Conservation (phyloP, 2,329 filamentous ascomycete genomes). For the Celoporthe dispersa region DNA sequence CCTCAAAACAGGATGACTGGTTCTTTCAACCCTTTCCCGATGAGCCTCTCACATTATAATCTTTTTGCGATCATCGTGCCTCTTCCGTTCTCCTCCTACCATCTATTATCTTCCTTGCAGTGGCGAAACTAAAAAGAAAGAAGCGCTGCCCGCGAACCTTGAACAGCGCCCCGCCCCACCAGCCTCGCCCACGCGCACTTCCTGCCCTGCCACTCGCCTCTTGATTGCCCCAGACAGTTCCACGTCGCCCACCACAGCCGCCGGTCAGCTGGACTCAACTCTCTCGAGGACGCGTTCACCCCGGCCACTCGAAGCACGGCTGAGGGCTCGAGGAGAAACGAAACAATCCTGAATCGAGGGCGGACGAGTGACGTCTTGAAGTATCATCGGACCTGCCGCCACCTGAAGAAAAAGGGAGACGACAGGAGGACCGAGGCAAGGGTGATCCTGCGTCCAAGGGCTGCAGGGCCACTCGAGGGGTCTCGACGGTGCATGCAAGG, state of each 20-base stretch:
- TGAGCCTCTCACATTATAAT: background rate
- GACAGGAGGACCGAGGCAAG: conserved; percentile 2
- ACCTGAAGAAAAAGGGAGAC: conserved; percentile 9
- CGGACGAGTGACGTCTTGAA: conserved; percentile 3
- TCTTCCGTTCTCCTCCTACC: background rate
- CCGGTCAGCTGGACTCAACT: background rate
- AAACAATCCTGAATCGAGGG: background rate
- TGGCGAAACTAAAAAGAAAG: background rate
- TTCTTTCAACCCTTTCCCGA: background rate
- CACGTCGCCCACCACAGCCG: conserved; percentile 8
- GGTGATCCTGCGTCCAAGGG: conserved; percentile 10
- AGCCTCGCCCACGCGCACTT: background rate
- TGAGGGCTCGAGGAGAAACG: background rate
- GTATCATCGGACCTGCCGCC: conserved; percentile 7
- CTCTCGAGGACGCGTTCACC: background rate
- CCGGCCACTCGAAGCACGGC: background rate
- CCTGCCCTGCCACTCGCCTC: background rate
- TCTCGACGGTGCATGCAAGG: background rate
- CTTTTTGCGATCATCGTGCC: background rate
- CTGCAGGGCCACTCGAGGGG: conserved; percentile 8
- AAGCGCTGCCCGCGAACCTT: background rate
- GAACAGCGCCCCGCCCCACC: background rate
- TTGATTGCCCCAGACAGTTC: conserved; percentile 9
- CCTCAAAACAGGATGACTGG: background rate
- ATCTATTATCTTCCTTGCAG: background rate